Conservation (phyloP, 2,329 filamentous ascomycete species). For the Trichoderma sp. region DNA sequence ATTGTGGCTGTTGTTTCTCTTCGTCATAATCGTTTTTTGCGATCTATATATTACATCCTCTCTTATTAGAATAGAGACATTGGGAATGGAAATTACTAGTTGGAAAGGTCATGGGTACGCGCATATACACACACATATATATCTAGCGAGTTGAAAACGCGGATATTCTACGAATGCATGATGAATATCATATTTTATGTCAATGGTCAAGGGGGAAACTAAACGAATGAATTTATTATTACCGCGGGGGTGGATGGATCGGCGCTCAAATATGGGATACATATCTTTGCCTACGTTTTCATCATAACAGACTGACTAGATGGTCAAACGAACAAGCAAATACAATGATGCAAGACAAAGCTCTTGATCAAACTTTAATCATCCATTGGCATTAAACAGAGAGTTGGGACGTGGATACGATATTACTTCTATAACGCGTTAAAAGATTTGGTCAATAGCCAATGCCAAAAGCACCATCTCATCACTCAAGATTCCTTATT, state of each 20-base stretch:
- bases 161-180: not conserved
- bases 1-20: not conserved
- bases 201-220: not conserved
- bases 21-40: not conserved
- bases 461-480: not conserved
- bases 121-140: conserved; percentile 1
- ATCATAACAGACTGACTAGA: not conserved
- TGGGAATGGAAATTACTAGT: not conserved
- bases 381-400: not conserved
- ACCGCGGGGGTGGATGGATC: not conserved
- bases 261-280: not conserved
- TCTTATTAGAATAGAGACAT: not conserved
- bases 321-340: not conserved
- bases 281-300: not conserved
- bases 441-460: not conserved
- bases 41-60: not conserved
- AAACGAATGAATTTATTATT: not conserved
- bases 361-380: not conserved
- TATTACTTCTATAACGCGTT: not conserved
- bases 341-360: not conserved
- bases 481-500: not conserved
- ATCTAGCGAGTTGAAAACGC: not conserved
- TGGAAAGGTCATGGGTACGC: not conserved
- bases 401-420: not conserved
- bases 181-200: not conserved